These are phyloP conservation scores for Phylloporus arenicola DNA, from an alignment of 768 basidiomycete genomes.

Conservation along the genomic window DNA sequence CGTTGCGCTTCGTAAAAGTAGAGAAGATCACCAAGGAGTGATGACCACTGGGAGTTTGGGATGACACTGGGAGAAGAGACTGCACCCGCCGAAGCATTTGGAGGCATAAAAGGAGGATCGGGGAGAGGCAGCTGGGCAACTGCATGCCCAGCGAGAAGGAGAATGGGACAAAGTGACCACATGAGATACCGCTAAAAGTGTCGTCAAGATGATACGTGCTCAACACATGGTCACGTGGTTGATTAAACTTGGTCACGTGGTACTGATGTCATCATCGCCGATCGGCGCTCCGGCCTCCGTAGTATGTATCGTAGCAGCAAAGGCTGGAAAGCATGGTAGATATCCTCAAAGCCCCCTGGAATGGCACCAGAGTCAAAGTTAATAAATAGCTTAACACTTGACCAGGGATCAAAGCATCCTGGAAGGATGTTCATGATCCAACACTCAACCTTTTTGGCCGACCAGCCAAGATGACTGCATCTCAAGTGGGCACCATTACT, in stretches of 20 bases:
- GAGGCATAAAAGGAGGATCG: slow-evolving; percentile 59
- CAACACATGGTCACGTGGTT: slow-evolving; percentile 22
- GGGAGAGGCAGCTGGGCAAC: slow-evolving; percentile 61
- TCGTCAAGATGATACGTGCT: not conserved
- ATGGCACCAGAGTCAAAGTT: no score
- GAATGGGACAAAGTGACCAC: slow-evolving; percentile 14
- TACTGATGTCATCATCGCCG: slow-evolving; percentile 8
- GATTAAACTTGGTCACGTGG: slow-evolving; percentile 10
- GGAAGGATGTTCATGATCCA: no score
- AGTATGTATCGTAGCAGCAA: no score
- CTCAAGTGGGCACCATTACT: no score
- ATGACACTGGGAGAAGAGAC: slow-evolving; percentile 34
- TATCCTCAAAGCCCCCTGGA: no score
- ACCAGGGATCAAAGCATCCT: no score
- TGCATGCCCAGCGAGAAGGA: slow-evolving; percentile 24
- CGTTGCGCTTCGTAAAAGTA: slow-evolving; percentile 93
- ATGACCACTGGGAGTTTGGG: slow-evolving; percentile 80
- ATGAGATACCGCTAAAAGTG: slow-evolving; percentile 7
- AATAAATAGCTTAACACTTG: no score
- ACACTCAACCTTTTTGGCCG: no score
- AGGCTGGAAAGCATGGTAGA: no score
- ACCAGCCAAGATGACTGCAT: no score
- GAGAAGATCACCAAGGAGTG: slow-evolving; percentile 69
- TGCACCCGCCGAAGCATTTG: slow-evolving; percentile 52
- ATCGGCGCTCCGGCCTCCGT: no score